Percentiles rank a stretch among this genome's conserved stretches.
phyloP scores from a whole-genome alignment of 2,329 filamentous ascomycete species.

The Fusarium sulawesiense region DNA sequence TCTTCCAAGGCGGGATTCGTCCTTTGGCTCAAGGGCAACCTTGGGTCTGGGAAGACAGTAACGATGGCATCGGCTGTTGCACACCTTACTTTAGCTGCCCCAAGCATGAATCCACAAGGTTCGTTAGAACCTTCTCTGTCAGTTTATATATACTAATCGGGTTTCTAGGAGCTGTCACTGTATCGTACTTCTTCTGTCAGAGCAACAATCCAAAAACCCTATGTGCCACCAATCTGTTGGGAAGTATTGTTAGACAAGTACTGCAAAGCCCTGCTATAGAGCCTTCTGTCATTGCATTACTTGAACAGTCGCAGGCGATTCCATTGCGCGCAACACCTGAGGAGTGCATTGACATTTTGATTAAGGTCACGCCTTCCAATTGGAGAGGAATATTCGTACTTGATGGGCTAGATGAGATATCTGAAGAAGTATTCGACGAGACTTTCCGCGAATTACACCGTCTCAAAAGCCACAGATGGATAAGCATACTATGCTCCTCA shows the following conservation, averaged over 20 bases:
- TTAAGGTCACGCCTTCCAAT: fast-evolving
- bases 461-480: no score
- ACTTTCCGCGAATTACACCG: no score
- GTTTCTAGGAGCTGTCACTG: fast-evolving
- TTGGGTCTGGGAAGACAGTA: not conserved
- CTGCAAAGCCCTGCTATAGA: fast-evolving
- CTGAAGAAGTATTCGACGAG: not conserved
- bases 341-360: fast-evolving
- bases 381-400: not conserved
- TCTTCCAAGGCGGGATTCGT: fast-evolving
- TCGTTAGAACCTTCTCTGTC: no score
- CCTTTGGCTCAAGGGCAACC: not conserved
- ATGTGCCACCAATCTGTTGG: not conserved
- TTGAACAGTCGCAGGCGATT: no score
- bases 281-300: no score
- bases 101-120: not conserved
- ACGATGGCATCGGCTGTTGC: not conserved
- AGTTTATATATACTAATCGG: no score
- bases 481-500: not conserved
- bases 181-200: not conserved
- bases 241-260: not conserved
- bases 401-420: not conserved
- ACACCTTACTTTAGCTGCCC: not conserved
- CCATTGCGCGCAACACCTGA: fast-evolving
- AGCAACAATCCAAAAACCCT: not conserved